phyloP scores from a whole-genome alignment of 108 stramenopile species.

The Pseudonitzschia multiseries region DNA sequence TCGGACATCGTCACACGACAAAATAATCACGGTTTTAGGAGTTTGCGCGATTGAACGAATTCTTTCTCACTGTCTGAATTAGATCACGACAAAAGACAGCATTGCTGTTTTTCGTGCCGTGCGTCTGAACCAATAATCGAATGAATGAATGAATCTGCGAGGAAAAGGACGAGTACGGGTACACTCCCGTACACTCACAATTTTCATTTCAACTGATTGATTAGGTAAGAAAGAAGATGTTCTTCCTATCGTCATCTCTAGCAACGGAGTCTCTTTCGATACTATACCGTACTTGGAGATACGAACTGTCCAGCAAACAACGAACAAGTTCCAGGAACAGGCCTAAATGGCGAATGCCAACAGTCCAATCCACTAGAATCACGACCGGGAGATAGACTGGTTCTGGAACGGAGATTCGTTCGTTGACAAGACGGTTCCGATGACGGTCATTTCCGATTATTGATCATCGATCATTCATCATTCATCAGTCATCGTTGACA shows the following conservation, averaged over 20 bases:
- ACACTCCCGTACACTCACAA: not conserved
- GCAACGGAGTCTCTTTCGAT: not conserved
- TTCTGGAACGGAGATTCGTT: not conserved
- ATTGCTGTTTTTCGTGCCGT: no score
- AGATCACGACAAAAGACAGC: not conserved
- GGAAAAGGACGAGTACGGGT: no score
- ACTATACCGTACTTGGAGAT: no score
- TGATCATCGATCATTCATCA: no score
- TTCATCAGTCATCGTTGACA: no score
- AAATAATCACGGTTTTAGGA: not conserved
- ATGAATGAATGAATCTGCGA: no score
- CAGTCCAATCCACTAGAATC: not conserved
- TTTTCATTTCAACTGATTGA: conserved; percentile 16
- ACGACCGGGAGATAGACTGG: not conserved
- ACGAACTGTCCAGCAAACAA: no score
- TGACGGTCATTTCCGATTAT: not conserved
- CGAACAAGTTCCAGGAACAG: no score
- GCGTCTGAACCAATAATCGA: no score
- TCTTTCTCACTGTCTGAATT: no score
- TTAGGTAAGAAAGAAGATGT: conserved; percentile 16
- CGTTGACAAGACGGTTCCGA: not conserved
- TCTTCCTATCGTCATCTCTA: not conserved
- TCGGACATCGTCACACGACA: not conserved
- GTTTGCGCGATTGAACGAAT: conserved; percentile 15
- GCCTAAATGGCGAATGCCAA: not conserved